Percentiles rank a stretch among this genome's conserved stretches.
Conservation (phyloP, 129 eudicot genomes). For the Erigeron canadensis region DNA sequence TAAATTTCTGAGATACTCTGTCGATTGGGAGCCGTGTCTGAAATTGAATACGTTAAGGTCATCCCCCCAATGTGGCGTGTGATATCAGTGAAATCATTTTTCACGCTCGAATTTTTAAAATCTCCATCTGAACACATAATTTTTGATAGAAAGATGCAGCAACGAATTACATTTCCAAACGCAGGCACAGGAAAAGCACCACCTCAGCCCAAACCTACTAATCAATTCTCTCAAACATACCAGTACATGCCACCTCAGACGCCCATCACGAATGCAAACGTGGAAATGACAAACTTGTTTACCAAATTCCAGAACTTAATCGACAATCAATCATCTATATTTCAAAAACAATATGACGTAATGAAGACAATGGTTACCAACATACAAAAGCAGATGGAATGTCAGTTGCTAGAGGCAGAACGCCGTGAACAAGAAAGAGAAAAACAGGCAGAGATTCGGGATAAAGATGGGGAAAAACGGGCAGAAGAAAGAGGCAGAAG, state of each 20-base stretch:
- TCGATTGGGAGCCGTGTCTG: not conserved
- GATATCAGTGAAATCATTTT: no score
- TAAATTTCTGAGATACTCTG: conserved; percentile 2
- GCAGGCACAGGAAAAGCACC: not conserved
- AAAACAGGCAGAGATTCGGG: not conserved
- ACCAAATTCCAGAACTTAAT: not conserved
- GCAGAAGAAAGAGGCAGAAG: not conserved
- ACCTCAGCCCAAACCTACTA: not conserved
- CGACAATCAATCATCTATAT: conserved; percentile 1
- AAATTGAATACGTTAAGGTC: not conserved
- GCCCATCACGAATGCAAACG: not conserved
- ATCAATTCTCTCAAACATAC: not conserved
- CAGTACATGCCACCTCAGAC: not conserved
- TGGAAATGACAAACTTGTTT: not conserved
- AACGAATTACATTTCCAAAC: not conserved
- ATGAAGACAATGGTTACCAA: not conserved
- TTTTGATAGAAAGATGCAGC: not conserved
- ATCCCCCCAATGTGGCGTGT: no score
- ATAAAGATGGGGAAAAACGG: not conserved
- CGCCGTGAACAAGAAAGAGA: no score
- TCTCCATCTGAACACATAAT: not conserved
- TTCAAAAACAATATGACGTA: not conserved
- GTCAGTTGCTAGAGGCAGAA: not conserved
- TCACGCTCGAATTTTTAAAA: no score
- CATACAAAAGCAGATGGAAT: conserved; percentile 9